A percentile compares a stretch with the other conserved stretches of the same genome.
phyloP scores from a whole-genome alignment of 192 early-diverging fungal genomes.

The Phycomyces nitens region DNA sequence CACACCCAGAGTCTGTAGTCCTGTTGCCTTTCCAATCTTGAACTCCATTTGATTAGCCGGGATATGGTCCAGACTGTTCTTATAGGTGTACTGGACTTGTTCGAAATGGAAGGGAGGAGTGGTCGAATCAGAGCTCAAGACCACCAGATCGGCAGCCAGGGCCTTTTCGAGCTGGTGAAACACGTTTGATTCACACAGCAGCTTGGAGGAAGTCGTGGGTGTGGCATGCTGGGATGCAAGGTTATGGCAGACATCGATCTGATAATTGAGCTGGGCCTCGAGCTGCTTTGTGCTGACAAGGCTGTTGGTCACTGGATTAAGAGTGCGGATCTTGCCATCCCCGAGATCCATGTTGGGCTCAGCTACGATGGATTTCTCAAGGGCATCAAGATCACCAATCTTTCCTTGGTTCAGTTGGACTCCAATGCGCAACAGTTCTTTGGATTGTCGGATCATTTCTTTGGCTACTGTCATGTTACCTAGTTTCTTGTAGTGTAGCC shows the following conservation, averaged over 20 bases:
- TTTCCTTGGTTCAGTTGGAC: slow-evolving; percentile 33
- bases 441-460: slow-evolving; percentile 46
- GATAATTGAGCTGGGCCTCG: slow-evolving; percentile 26
- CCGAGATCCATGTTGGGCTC: slow-evolving; percentile 27
- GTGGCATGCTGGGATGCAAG: slow-evolving; percentile 27
- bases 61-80: slow-evolving; percentile 45
- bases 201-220: background rate
- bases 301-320: background rate
- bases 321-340: slow-evolving; percentile 21
- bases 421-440: slow-evolving; percentile 42
- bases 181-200: background rate
- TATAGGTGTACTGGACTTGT: slow-evolving; percentile 54
- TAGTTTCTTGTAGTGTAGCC: slow-evolving; percentile 49
- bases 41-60: slow-evolving; percentile 65
- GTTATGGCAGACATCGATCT: slow-evolving; percentile 33
- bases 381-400: background rate
- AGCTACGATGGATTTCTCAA: slow-evolving; percentile 18
- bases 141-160: slow-evolving; percentile 50
- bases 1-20: slow-evolving; percentile 53
- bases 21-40: slow-evolving; percentile 51
- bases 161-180: slow-evolving; percentile 61
- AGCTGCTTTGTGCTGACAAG: background rate
- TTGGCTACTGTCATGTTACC: slow-evolving; percentile 44
- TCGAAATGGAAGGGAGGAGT: slow-evolving; percentile 52
- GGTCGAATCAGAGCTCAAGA: slow-evolving; percentile 39